Conservation (phyloP, 2,329 filamentous ascomycete genomes). For the Venturia pyrina region DNA sequence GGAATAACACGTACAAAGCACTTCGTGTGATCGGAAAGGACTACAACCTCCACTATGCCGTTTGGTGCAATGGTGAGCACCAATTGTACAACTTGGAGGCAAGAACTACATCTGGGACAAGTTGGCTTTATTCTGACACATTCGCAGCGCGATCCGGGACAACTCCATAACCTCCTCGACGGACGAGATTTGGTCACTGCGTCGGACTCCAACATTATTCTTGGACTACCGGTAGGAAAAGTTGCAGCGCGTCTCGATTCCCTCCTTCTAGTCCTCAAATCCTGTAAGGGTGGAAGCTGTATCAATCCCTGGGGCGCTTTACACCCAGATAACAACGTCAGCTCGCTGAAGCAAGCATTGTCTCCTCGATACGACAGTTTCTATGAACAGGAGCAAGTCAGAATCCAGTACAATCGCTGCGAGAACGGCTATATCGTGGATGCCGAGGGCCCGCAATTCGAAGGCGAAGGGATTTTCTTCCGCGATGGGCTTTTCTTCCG, state of each 20-base stretch:
- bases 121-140: background rate
- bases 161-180: conserved; percentile 6
- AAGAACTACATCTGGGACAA: background rate
- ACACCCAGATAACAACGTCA: conserved; percentile 22
- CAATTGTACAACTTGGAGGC: conserved; percentile 9
- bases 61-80: conserved; percentile 11
- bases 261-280: conserved; percentile 24
- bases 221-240: conserved; percentile 1
- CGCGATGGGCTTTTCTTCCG: conserved; percentile 13
- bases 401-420: conserved; percentile 5
- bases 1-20: conserved; percentile 12
- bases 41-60: conserved; percentile 8
- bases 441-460: conserved; percentile 17
- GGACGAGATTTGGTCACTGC: background rate
- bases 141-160: background rate
- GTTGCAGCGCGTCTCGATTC: conserved; percentile 20
- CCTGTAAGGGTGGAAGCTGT: conserved; percentile 22
- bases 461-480: conserved; percentile 12
- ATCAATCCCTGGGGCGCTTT: conserved; percentile 22
- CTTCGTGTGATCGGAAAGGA: conserved; percentile 2
- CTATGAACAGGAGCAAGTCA: conserved; percentile 19
- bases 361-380: conserved; percentile 21
- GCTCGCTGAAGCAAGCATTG: conserved; percentile 20
- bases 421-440: conserved; percentile 9
- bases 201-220: background rate